phyloP scores from a whole-genome alignment of 2,329 filamentous ascomycete species.

The Fusarium buxicola region DNA sequence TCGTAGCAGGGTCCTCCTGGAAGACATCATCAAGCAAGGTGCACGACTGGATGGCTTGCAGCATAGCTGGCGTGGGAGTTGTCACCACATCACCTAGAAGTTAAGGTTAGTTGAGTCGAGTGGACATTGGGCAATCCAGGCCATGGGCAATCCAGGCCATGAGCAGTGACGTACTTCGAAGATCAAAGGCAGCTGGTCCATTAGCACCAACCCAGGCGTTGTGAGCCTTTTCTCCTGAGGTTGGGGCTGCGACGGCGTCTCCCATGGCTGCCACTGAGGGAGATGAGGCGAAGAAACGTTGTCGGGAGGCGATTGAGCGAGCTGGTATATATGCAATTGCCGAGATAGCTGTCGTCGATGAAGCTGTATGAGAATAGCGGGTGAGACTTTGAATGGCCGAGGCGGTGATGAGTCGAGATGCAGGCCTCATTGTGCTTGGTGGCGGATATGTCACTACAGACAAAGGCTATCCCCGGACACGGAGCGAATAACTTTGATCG shows the following conservation, averaged over 20 bases:
- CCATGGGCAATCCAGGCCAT: too few relatives aligned
- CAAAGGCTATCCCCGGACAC: conserved; percentile 18
- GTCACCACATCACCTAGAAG: conserved; percentile 67
- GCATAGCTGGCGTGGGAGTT: conserved; percentile 83
- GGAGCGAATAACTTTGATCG: conserved; percentile 8
- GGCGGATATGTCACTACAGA: conserved; percentile 4
- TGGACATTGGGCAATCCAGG: too few relatives aligned
- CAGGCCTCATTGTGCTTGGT: conserved; percentile 19
- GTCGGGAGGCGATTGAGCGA: neutral
- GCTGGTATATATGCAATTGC: neutral
- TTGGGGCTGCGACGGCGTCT: conserved; percentile 9
- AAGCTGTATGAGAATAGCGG: neutral
- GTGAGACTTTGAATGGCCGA: conserved; percentile 11
- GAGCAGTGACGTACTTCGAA: conserved; percentile 51
- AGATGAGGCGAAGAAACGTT: conserved; percentile 26
- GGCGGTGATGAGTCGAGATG: conserved; percentile 14
- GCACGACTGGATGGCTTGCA: conserved; percentile 78
- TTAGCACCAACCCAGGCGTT: conserved; percentile 54
- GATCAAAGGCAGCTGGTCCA: conserved; percentile 54
- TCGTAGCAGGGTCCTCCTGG: conserved; percentile 82
- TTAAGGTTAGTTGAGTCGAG: conserved; percentile 33
- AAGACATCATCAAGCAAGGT: conserved; percentile 88
- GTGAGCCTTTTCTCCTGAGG: conserved; percentile 25
- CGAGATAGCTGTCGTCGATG: neutral
- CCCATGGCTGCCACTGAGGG: conserved; percentile 28